These are phyloP conservation scores for Macrotyloma uniflorum DNA, from an alignment of 306 rosid genomes.

Conservation along the genomic window DNA sequence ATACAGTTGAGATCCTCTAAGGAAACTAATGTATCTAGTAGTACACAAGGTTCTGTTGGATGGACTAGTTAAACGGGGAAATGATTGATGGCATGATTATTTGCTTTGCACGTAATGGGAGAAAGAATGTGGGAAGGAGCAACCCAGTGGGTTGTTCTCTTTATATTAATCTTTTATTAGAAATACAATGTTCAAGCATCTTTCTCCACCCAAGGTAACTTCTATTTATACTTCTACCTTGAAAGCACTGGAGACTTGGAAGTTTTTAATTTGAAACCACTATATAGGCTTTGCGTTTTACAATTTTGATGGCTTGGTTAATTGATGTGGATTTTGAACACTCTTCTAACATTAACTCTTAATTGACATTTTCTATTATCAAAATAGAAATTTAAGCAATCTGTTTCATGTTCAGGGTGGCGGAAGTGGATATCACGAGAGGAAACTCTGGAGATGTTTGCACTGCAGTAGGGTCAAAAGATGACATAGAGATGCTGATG, in stretches of 20 bases:
- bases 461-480: slow-evolving; percentile 46
- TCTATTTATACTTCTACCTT: not conserved
- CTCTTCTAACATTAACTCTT: slow-evolving; percentile 28
- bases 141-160: slow-evolving; percentile 4
- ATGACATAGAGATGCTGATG: slow-evolving; percentile 59
- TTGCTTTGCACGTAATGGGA: slow-evolving; percentile 22
- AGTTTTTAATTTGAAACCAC: slow-evolving; percentile 10
- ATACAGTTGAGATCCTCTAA: slow-evolving; percentile 1
- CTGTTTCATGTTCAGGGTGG: slow-evolving; percentile 55
- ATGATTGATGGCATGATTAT: slow-evolving; percentile 20
- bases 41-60: slow-evolving; percentile 16
- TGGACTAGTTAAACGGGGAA: slow-evolving; percentile 13
- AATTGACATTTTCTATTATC: slow-evolving; percentile 27
- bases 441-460: slow-evolving; percentile 44
- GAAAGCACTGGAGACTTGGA: slow-evolving; percentile 5
- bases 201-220: slow-evolving; percentile 16
- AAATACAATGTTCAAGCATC: slow-evolving; percentile 8
- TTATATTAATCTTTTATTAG: slow-evolving; percentile 2
- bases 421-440: slow-evolving; percentile 41
- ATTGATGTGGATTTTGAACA: slow-evolving; percentile 4
- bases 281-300: slow-evolving; percentile 9
- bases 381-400: slow-evolving; percentile 27
- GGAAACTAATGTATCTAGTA: slow-evolving; percentile 30
- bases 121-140: slow-evolving; percentile 8
- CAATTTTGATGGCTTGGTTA: slow-evolving; percentile 9